Conservation (phyloP, 805 yeast genomes). For the Cyberlindnera suaveolens region DNA sequence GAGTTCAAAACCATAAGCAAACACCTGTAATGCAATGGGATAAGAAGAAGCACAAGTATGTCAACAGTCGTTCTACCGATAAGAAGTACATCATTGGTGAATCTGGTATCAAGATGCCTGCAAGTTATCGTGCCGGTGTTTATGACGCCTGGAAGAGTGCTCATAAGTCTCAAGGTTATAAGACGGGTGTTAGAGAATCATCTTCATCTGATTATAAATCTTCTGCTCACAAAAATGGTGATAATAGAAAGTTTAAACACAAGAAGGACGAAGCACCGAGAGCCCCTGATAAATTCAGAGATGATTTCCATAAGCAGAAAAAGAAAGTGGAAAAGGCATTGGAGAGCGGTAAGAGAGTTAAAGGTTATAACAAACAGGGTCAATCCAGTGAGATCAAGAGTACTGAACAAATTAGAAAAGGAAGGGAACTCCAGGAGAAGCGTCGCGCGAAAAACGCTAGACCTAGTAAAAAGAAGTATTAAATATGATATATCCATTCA, state of each 20-base stretch:
- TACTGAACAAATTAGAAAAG: constrained; percentile 73
- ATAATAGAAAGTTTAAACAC: constrained; percentile 63
- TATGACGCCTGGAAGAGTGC: constrained; percentile 88
- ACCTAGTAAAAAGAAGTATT: constrained; percentile 37
- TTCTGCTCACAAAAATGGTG: constrained; percentile 20
- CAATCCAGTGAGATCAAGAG: constrained; percentile 50
- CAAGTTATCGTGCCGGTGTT: constrained; percentile 83
- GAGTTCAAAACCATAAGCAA: constrained; percentile 60
- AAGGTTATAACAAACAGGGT: constrained; percentile 43
- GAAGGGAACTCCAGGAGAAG: constrained; percentile 63
- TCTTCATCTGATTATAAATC: constrained; percentile 22
- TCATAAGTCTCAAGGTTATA: constrained; percentile 47
- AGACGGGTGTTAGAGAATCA: constrained; percentile 50
- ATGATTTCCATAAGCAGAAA: constrained; percentile 77
- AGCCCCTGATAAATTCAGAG: constrained; percentile 85
- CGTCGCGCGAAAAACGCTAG: constrained; percentile 82
- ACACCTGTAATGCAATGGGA: constrained; percentile 82
- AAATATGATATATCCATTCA: too few species aligned
- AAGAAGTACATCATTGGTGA: constrained; percentile 90
- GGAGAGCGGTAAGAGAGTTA: constrained; percentile 66
- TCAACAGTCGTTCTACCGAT: constrained; percentile 73
- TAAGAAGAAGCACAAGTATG: constrained; percentile 82
- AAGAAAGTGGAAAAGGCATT: constrained; percentile 75
- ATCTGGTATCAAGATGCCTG: constrained; percentile 88
- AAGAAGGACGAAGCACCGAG: constrained; percentile 74